Base-by-base conservation (phyloP, 768 basidiomycete genomes). In the Cystobasidium ongulense region DNA sequence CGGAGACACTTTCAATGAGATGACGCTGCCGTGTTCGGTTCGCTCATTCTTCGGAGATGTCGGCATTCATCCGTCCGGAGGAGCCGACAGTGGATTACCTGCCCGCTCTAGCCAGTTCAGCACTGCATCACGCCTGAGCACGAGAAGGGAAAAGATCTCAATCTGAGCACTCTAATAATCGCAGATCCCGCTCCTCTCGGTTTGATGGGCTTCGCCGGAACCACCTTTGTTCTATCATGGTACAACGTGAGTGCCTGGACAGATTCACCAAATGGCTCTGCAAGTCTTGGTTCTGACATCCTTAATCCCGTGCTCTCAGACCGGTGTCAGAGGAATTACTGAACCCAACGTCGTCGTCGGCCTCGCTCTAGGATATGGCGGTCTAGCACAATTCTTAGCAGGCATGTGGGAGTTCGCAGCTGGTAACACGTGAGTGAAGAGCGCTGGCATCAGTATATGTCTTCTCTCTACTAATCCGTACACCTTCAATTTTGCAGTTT, bases 401-500 rank as follows among this genome's bases (percentile, higher is more conserved):
- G 77, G 77, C n/a, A 77, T 77, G 76, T 76, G 75, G 74, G 81
- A 82, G 75, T 82, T 81, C 77, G 81, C 80, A 5, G 78, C 79
- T 27, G 82, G 82, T 43, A 82, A 82, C 77, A 61, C 63, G 63
- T 67, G 29, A 67, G 63, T 3, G n/a, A n/a, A n/a, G n/a, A n/a
- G n/a, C n/a, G n/a, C n/a, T n/a, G n/a, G n/a, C n/a, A n/a, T n/a
- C n/a, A n/a, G n/a, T n/a, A n/a, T n/a, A n/a, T 31, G 11, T 36
- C 62, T 29, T n/a, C 10, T 5, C 8, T 63, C 3, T 33, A 43
- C 63, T 35, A 35, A 65, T 41, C 3, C 38, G 35, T 21, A 27
- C 25, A 35, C 21, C 39, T 10, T 15, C 17, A n/a, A n/a, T 67
- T 21, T 15, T 36, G 33, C 35, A 81, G 81, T 3, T 82, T 82